Evolutionary conservation across 2,329 filamentous ascomycete species (phyloP).

Genomic region (Xenoacremonium recifei): DNA sequence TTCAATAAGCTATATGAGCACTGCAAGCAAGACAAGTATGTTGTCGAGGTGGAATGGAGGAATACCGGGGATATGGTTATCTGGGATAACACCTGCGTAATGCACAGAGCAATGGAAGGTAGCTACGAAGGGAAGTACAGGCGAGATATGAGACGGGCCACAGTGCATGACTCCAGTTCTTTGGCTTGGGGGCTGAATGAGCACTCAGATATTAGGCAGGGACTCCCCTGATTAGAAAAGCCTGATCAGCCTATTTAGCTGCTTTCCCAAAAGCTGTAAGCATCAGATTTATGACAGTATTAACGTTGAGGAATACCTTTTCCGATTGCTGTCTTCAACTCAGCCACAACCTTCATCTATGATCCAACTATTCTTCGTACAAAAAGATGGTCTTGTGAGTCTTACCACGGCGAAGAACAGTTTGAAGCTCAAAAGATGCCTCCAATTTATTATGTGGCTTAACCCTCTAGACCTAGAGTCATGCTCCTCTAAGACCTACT

Average conservation of each 20-base stretch:
- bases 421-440: too few relatives aligned
- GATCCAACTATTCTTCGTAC: too few relatives aligned
- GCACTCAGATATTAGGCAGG: constrained; percentile 1
- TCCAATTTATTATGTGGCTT: too few relatives aligned
- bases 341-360: too few relatives aligned
- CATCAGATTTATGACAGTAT: too few relatives aligned
- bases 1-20: constrained; percentile 44
- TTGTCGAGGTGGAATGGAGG: constrained; percentile 46
- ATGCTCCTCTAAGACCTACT: too few relatives aligned
- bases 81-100: constrained; percentile 58
- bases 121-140: constrained; percentile 45
- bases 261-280: too few relatives aligned
- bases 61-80: constrained; percentile 49
- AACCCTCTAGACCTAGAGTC: too few relatives aligned
- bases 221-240: neutral
- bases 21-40: constrained; percentile 46
- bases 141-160: constrained; percentile 55
- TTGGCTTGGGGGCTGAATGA: constrained; percentile 39
- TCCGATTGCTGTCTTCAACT: too few relatives aligned
- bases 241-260: neutral
- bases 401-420: too few relatives aligned
- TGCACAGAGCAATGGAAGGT: constrained; percentile 52
- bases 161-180: constrained; percentile 47
- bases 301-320: too few relatives aligned
- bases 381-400: too few relatives aligned